Conservation (phyloP, 352 stramenopile species). For the Phytophthora meadii region DNA sequence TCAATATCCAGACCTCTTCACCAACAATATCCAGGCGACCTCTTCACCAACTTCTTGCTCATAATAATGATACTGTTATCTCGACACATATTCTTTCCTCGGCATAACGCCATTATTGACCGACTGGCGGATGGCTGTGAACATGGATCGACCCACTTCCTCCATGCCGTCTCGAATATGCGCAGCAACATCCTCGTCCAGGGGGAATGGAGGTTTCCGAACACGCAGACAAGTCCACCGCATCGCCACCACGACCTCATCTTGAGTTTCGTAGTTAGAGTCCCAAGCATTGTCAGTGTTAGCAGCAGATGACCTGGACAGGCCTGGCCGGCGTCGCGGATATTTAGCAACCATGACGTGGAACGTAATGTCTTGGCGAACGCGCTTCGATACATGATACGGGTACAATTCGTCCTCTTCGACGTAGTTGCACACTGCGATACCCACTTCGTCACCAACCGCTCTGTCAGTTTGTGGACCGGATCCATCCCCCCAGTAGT, state of each 20-base stretch:
- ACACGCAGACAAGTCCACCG: constrained; percentile 49
- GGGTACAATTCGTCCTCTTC: constrained; percentile 57
- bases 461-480: constrained; percentile 14
- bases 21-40: too few species aligned
- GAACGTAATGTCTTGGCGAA: constrained; percentile 59
- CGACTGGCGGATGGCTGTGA: constrained; percentile 28
- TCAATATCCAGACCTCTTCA: too few species aligned
- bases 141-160: constrained; percentile 31
- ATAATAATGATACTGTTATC: neutral
- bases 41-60: too few species aligned
- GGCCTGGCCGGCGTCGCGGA: constrained; percentile 7
- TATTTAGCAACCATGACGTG: constrained; percentile 46
- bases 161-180: constrained; percentile 37
- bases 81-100: neutral
- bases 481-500: constrained; percentile 38
- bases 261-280: constrained; percentile 9
- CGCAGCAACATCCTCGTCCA: constrained; percentile 29
- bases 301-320: neutral
- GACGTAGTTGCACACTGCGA: constrained; percentile 52
- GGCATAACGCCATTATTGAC: constrained; percentile 3
- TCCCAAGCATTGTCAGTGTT: neutral
- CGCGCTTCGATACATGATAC: constrained; percentile 40
- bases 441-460: constrained; percentile 34
- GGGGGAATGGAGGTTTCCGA: constrained; percentile 32
- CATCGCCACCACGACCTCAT: constrained; percentile 34